Conservation (phyloP, 139 green algal genomes). For the Closterium sp. region DNA sequence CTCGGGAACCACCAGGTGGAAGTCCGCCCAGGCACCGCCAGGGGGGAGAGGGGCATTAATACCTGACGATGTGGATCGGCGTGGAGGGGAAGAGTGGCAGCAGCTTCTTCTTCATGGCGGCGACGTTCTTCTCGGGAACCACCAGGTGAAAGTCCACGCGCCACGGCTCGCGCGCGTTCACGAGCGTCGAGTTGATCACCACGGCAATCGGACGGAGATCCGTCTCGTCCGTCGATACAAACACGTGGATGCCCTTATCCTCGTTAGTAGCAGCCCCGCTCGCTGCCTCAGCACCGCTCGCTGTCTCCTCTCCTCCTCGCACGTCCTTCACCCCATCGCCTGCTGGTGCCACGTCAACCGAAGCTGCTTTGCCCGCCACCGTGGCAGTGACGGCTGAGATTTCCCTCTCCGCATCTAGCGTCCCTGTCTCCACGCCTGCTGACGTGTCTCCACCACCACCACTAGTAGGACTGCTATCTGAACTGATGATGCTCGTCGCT, state of each 20-base stretch:
- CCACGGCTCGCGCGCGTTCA: conserved; percentile 3
- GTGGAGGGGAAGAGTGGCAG: not conserved
- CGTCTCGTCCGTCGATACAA: conserved; percentile 31
- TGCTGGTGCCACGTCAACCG: not conserved
- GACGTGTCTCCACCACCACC: not conserved
- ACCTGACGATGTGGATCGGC: not conserved
- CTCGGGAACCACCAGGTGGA: not conserved
- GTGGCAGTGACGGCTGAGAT: not conserved
- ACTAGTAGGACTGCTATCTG: not conserved
- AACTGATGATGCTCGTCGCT: not conserved
- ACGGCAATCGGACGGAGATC: conserved; percentile 33
- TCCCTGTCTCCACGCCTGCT: not conserved
- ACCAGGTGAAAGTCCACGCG: not conserved
- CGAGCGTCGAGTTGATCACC: conserved; percentile 40
- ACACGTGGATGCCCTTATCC: conserved; percentile 23
- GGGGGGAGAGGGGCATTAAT: no score
- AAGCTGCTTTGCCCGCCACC: not conserved
- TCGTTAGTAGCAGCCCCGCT: not conserved
- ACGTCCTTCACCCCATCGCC: not conserved
- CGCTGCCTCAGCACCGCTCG: not conserved
- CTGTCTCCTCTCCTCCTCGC: not conserved
- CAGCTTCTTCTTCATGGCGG: not conserved
- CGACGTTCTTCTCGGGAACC: not conserved
- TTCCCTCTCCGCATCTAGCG: not conserved
- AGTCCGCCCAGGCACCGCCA: no score